Conservation (phyloP, 164 flowering plant species). For the Umbilicus rupestris region DNA sequence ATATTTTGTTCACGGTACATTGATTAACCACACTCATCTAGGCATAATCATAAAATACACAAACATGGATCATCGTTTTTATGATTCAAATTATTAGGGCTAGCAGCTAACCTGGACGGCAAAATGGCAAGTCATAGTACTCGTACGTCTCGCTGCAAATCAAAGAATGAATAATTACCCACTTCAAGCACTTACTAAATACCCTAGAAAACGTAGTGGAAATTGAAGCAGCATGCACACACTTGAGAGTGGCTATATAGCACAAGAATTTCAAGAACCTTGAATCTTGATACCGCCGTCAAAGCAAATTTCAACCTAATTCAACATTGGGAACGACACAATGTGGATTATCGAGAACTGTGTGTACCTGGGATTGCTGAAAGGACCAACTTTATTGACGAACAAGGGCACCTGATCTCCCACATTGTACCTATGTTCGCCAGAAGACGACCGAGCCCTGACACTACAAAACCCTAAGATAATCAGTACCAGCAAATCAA, state of each 20-base stretch:
- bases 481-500: background rate
- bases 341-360: background rate
- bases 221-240: too few relatives aligned
- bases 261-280: background rate
- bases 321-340: too few relatives aligned
- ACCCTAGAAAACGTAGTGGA: background rate
- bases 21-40: too few relatives aligned
- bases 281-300: background rate
- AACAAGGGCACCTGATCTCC: constrained; percentile 57
- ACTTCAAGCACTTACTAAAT: background rate
- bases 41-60: too few relatives aligned
- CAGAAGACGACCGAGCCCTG: constrained; percentile 10
- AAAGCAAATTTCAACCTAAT: background rate
- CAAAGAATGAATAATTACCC: constrained; percentile 9
- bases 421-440: constrained; percentile 38
- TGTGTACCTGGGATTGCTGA: constrained; percentile 64
- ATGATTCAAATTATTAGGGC: constrained; percentile 1
- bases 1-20: too few relatives aligned
- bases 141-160: constrained; percentile 84
- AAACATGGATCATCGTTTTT: too few relatives aligned
- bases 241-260: too few relatives aligned
- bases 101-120: constrained; percentile 62
- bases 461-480: background rate
- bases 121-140: constrained; percentile 76
- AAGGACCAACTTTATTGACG: constrained; percentile 61